Base-by-base conservation (phyloP, 371 early-diverging fungal genomes). In the Mucor mucedo region DNA sequence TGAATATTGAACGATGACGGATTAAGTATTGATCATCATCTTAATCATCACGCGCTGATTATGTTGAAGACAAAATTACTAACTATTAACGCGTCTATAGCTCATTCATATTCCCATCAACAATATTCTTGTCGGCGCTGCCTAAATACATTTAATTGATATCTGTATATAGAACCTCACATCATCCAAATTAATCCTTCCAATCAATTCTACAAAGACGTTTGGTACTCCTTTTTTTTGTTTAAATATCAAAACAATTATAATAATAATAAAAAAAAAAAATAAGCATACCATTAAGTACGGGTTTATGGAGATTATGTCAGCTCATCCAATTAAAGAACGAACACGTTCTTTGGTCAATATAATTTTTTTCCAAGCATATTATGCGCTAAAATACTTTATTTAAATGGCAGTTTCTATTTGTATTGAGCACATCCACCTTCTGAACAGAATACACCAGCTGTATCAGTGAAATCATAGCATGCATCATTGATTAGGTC, bases 61-160 rank as follows among this genome's bases (percentile, higher is more conserved):
- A 29, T 30, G 27, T 30, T 30, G 5, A 8, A 16, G 16, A 21
- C 11, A 10, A 49, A 5, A 21, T 49, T 55, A 55, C 48, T 42
- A 39, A 41, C 44, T 21, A 35, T 40, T 40, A 39, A 65, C 61
- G 47, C 60, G 56, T 65, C 11, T 53, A 48, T 68, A 84, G 85
- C 87, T 98, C 67, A 93, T 98, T 68, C 99, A 98, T 81, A 98
- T 98, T 76, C 99, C 99, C 63, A 97, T 98, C 86, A 98, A 97
- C 91, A 97, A 98, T 86, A 97, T 98, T 78, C 94, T 98, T 70
- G 98, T 98, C 48, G 87, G 86, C 58, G 87, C 84, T 41, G 86
- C 86, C 39, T 89, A 84, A 78, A 63, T 55, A 40, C 53, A 38
- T 50, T 41, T 44, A 21, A 35, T 40, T 27, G 30, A 33, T 44